These are phyloP conservation scores for Gracilariopsis chorda DNA, from an alignment of 23 red algal species.

Conservation along the genomic window DNA sequence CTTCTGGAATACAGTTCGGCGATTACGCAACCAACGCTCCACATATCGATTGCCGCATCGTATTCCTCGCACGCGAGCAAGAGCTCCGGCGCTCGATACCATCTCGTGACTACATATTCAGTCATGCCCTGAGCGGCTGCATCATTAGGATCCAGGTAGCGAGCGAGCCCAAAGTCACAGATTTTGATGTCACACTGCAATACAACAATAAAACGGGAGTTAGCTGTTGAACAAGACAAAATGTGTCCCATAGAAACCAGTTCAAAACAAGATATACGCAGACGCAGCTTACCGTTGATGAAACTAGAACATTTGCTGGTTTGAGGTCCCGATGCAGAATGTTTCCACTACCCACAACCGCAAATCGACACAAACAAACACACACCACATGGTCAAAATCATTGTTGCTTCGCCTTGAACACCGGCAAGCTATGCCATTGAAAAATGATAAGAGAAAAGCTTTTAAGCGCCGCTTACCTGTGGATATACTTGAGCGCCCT, in stretches of 20 bases:
- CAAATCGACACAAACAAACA: too few species aligned
- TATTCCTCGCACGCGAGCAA: conserved; percentile 85
- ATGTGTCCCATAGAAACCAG: neutral
- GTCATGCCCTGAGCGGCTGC: conserved; percentile 65
- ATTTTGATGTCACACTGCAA: conserved; percentile 76
- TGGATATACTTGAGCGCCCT: conserved; percentile 93
- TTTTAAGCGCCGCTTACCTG: too few species aligned
- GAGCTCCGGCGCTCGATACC: conserved; percentile 95
- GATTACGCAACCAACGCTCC: conserved; percentile 93
- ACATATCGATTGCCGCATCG: conserved; percentile 92
- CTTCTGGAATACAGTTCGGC: conserved; percentile 79
- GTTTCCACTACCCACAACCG: conserved; percentile 62
- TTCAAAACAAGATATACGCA: neutral
- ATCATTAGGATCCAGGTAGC: conserved; percentile 70
- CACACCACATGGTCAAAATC: too few species aligned
- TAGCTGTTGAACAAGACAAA: too few species aligned
- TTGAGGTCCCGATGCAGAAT: conserved; percentile 90
- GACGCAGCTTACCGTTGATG: conserved; percentile 45
- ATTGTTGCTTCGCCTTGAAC: too few species aligned
- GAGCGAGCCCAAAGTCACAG: conserved; percentile 91
- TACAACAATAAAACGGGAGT: too few species aligned
- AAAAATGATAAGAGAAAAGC: too few species aligned
- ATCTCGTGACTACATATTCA: conserved; percentile 88
- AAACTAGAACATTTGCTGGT: conserved; percentile 87
- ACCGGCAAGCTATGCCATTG: too few species aligned